A percentile compares a stretch with the other conserved stretches of the same genome.
Conservation (phyloP, 2,329 filamentous ascomycete species). For the Xylariaceae sp. region DNA sequence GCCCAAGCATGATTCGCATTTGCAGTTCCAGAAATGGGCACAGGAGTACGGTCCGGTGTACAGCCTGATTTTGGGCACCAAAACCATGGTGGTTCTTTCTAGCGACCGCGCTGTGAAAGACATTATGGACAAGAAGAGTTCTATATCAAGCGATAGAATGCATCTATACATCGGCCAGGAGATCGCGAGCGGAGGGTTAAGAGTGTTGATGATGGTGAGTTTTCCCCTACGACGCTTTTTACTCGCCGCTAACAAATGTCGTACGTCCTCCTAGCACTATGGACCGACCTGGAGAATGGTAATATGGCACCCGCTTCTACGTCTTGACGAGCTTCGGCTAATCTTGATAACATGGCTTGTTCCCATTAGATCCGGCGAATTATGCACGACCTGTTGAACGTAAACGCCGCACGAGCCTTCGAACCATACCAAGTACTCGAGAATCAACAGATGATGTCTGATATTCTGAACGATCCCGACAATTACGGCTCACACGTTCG, state of each 20-base stretch:
- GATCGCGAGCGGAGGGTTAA: conserved; percentile 10
- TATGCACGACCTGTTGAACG: conserved; percentile 41
- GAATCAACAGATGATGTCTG: conserved; percentile 46
- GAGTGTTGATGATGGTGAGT: conserved; percentile 13
- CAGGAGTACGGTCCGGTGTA: conserved; percentile 45
- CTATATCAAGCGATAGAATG: conserved; percentile 43
- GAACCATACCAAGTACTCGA: conserved; percentile 50
- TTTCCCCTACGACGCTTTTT: neutral
- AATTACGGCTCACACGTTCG: conserved; percentile 38
- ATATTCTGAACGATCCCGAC: conserved; percentile 39
- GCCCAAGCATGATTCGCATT: conserved; percentile 35
- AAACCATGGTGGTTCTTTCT: conserved; percentile 43
- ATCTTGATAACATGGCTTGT: no score
- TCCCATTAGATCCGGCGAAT: conserved; percentile 24
- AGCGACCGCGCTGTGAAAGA: conserved; percentile 43
- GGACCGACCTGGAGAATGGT: conserved; percentile 26
- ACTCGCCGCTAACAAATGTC: neutral
- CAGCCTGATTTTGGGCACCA: conserved; percentile 44
- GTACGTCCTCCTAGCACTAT: conserved; percentile 12
- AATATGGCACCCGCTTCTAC: neutral
- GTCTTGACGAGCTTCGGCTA: neutral
- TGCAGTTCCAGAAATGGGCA: conserved; percentile 48
- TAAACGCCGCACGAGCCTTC: conserved; percentile 40
- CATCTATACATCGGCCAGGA: conserved; percentile 39
- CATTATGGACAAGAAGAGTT: conserved; percentile 43